phyloP scores from a whole-genome alignment of 2,329 filamentous ascomycete genomes.

The Colletotrichum sp. region DNA sequence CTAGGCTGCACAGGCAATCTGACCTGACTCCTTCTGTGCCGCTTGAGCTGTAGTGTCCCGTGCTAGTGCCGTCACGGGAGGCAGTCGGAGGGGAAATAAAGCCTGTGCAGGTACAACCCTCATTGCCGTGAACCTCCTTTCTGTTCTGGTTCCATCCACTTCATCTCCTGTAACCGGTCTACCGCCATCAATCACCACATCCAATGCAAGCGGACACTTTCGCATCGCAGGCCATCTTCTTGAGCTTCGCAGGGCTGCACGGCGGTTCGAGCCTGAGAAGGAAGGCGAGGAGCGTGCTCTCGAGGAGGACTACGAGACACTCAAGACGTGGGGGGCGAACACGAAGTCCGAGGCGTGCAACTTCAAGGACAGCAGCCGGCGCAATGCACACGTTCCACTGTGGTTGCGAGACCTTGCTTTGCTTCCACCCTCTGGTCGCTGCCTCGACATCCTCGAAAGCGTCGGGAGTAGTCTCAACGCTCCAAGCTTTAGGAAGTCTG shows the following conservation, averaged over 20 bases:
- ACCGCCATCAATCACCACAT: too few relatives aligned
- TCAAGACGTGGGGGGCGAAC: slow-evolving; percentile 59
- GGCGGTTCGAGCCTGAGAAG: slow-evolving; percentile 63
- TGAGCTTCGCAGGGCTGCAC: slow-evolving; percentile 18
- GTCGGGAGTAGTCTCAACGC: too few relatives aligned
- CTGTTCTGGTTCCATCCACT: not conserved
- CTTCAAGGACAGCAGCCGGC: slow-evolving; percentile 50
- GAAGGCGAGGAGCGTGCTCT: slow-evolving; percentile 60
- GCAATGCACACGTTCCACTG: slow-evolving; percentile 49
- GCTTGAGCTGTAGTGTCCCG: not conserved
- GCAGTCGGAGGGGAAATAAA: not conserved
- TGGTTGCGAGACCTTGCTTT: too few relatives aligned
- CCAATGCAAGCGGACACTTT: too few relatives aligned
- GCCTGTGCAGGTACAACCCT: not conserved
- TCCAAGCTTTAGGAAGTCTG: too few relatives aligned
- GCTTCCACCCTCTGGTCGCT: too few relatives aligned
- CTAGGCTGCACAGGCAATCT: too few relatives aligned
- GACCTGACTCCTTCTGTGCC: not conserved
- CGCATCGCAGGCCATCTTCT: too few relatives aligned
- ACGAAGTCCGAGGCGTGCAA: slow-evolving; percentile 58
- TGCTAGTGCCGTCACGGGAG: not conserved
- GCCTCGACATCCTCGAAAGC: too few relatives aligned
- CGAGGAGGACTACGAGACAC: slow-evolving; percentile 57
- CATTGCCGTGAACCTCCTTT: not conserved
- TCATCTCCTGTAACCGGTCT: too few relatives aligned